Base-by-base conservation (phyloP, 1,139 yeast species). In the Sugiyamaella novakii region DNA sequence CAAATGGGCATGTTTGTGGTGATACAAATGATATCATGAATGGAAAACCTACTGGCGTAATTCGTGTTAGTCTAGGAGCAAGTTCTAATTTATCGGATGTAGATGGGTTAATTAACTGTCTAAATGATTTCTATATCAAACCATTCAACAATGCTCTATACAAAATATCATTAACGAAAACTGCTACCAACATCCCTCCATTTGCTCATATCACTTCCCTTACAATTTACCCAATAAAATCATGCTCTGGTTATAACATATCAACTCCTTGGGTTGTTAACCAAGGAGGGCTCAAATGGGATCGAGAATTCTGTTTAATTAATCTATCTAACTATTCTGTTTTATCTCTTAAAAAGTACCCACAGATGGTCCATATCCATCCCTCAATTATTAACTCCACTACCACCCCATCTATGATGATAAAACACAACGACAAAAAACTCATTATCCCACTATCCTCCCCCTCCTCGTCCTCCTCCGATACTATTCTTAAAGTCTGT, bases 41-140 rank as follows among this genome's bases (percentile, higher is more conserved):
- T 28, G 69, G 67, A 1, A 56, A 53, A 22, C 69, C 71, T 5
- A 73, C 75, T 0, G 77, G 77, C 1, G 73, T 66, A 0, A 58
- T 73, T 7, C 59, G 77, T 18, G 62, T 68, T 10, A 70, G 75
- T 49, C 60, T 73, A 37, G 78, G 77, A 2, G 71, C 77, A 1
- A 69, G 69, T 65, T 60, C 69, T 3, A 52, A 59, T 5, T 18
- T 31, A 5, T 53, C 52, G 0, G 77, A 73, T 29, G 62, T 69
- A 11, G 69, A 69, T 27, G 48, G 36, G 8, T 56, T 74, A 2
- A 39, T 64, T 5, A 47, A 49, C 2, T 58, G 60, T 29, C 51
- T 72, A 17, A 36, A 49, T 2, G 67, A 66, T 14, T 67, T 54
- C 49, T 62, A 56, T 30, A 40, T 44, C 29, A 52, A 54, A 28